These are phyloP conservation scores for Metschnikowia peoriensis DNA, from an alignment of 805 yeast species.

Conservation along the genomic window DNA sequence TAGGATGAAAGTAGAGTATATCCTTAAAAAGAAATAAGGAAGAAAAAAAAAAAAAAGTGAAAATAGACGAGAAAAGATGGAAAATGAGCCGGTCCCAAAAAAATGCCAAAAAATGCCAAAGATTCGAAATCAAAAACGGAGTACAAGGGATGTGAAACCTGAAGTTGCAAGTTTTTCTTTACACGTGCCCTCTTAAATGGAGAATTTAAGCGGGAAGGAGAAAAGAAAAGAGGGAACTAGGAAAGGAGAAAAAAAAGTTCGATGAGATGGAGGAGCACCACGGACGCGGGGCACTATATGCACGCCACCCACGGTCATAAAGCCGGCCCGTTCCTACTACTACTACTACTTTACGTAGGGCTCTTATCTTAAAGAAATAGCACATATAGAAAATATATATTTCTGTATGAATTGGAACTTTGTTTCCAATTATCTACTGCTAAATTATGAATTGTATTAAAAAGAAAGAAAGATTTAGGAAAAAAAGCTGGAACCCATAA, in stretches of 20 bases:
- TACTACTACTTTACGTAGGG: too few relatives aligned
- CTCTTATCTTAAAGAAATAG: too few relatives aligned
- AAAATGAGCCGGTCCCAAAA: not conserved
- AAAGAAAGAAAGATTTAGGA: too few relatives aligned
- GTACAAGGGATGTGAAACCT: not conserved
- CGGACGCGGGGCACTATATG: slow-evolving; percentile 5
- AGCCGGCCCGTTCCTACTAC: too few relatives aligned
- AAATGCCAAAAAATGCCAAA: not conserved
- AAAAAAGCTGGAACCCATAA: too few relatives aligned
- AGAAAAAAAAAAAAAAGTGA: not conserved
- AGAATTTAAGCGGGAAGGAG: slow-evolving; percentile 46
- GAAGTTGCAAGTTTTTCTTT: not conserved
- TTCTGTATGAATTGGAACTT: too few relatives aligned
- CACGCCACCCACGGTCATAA: not conserved
- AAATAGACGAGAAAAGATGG: not conserved
- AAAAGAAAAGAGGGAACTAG: slow-evolving; percentile 13
- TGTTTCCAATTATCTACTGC: too few relatives aligned
- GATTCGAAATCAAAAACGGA: not conserved
- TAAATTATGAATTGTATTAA: too few relatives aligned
- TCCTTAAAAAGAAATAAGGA: not conserved
- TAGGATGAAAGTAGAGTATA: not conserved
- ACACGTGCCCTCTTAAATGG: slow-evolving; percentile 43
- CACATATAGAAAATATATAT: too few relatives aligned
- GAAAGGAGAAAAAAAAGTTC: not conserved
- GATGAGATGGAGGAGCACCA: slow-evolving; percentile 5